A percentile compares a stretch with the other conserved stretches of the same genome.
Evolutionary conservation across 139 green algal genomes (phyloP).

Genomic region (Chlamydomonas incerta): DNA sequence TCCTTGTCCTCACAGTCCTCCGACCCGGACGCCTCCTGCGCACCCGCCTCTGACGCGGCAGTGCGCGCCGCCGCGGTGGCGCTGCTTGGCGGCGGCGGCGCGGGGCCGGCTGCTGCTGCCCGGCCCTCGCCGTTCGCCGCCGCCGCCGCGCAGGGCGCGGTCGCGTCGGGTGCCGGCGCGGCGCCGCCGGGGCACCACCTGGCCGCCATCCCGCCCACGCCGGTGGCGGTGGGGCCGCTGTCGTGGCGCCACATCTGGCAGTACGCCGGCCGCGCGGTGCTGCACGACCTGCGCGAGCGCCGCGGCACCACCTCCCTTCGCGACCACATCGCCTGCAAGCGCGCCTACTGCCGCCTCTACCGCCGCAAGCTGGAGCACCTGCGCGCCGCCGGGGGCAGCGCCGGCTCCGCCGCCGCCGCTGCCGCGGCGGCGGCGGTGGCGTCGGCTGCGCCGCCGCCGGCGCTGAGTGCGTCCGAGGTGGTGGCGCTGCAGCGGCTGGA

Average conservation of each 20-base stretch:
- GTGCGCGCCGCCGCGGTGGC: too few relatives aligned
- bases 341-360: constrained; percentile 31
- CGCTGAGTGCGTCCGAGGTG: background rate
- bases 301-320: constrained; percentile 17
- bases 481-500: constrained; percentile 58
- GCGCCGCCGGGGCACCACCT: background rate
- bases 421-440: background rate
- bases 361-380: constrained; percentile 56
- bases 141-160: too few relatives aligned
- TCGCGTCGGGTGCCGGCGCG: too few relatives aligned
- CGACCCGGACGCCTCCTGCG: too few relatives aligned
- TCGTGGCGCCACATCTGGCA: constrained; percentile 62
- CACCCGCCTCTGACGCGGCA: too few relatives aligned
- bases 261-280: constrained; percentile 56
- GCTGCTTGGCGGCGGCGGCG: too few relatives aligned
- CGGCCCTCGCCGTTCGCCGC: background rate
- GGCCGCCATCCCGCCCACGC: background rate
- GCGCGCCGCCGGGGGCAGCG: background rate
- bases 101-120: too few relatives aligned
- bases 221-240: background rate
- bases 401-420: background rate
- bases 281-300: constrained; percentile 51
- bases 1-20: too few relatives aligned
- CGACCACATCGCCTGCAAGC: constrained; percentile 36
- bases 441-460: background rate